These are phyloP conservation scores for Halophytophthora polymorphica DNA, from an alignment of 352 stramenopile genomes.

Conservation along the genomic window DNA sequence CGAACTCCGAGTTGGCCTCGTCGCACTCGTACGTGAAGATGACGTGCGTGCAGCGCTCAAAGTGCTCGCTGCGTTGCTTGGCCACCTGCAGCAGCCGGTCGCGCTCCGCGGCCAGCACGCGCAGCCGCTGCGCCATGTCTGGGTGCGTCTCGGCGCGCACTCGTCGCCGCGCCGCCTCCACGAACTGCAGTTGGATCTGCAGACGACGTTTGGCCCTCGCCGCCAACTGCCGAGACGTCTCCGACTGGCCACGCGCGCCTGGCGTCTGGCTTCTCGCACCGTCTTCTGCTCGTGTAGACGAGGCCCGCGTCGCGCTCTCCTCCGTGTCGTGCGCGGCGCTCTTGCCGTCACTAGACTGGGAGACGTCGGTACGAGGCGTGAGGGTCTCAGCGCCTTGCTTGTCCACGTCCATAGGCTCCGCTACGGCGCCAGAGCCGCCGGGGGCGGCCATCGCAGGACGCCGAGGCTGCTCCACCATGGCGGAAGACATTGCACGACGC, in stretches of 20 bases:
- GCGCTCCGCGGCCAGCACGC: conserved; percentile 40
- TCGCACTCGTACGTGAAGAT: conserved; percentile 85
- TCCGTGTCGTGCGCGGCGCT: conserved; percentile 13
- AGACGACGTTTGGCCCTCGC: conserved; percentile 38
- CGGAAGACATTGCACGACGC: conserved; percentile 38
- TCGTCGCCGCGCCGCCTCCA: conserved; percentile 59
- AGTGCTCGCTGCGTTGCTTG: conserved; percentile 46
- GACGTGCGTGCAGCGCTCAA: conserved; percentile 50
- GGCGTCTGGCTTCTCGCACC: conserved; percentile 5
- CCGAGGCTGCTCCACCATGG: conserved; percentile 21
- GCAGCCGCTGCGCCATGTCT: conserved; percentile 52
- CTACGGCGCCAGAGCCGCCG: conserved; percentile 8
- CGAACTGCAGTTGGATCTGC: conserved; percentile 67
- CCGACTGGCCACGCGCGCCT: conserved; percentile 14
- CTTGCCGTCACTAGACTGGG: no score
- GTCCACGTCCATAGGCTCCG: conserved; percentile 22
- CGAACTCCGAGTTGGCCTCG: conserved; percentile 71
- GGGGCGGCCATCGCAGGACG: conserved; percentile 23
- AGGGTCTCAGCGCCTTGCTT: conserved; percentile 7
- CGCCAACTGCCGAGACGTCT: conserved; percentile 30
- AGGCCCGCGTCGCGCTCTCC: not conserved
- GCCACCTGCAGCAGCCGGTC: conserved; percentile 43
- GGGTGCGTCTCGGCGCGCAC: conserved; percentile 68
- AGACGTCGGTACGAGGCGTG: no score
- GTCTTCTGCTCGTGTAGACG: not conserved